A percentile compares a stretch with the other conserved stretches of the same genome.
These are phyloP conservation scores for Solanum stenotomum DNA, from an alignment of 257 asterid genomes.

Conservation along the genomic window DNA sequence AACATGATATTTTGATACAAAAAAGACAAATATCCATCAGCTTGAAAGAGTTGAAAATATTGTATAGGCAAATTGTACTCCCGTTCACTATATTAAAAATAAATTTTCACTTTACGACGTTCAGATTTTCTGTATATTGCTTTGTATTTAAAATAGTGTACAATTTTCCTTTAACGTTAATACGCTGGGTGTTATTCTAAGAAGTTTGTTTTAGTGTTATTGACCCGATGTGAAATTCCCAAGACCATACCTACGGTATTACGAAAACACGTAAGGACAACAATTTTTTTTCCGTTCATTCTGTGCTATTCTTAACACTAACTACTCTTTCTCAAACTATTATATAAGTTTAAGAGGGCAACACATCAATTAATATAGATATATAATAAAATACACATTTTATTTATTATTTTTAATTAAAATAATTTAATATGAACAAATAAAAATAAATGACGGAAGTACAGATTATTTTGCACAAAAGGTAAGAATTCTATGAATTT, in stretches of 20 bases:
- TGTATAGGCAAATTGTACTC: neutral
- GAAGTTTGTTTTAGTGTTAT: too few relatives aligned
- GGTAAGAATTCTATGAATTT: neutral
- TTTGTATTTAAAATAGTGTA: too few relatives aligned
- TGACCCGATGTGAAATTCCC: too few relatives aligned
- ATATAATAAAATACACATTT: neutral
- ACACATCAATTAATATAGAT: neutral
- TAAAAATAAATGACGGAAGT: fast-evolving
- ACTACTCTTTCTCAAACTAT: neutral
- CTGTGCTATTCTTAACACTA: neutral
- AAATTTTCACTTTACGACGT: neutral
- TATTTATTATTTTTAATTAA: neutral
- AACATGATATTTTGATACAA: neutral
- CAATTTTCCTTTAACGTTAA: too few relatives aligned
- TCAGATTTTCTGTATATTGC: too few relatives aligned
- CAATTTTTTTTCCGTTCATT: neutral
- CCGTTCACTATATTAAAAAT: neutral
- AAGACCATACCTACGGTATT: too few relatives aligned
- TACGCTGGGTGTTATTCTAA: too few relatives aligned
- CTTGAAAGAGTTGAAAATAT: neutral
- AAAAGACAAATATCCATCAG: neutral
- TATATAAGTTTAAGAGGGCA: neutral
- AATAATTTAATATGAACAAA: neutral
- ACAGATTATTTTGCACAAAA: neutral
- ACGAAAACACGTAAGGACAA: neutral